Conservation (phyloP, 208 protist species). For the Entamoeba invadens region DNA sequence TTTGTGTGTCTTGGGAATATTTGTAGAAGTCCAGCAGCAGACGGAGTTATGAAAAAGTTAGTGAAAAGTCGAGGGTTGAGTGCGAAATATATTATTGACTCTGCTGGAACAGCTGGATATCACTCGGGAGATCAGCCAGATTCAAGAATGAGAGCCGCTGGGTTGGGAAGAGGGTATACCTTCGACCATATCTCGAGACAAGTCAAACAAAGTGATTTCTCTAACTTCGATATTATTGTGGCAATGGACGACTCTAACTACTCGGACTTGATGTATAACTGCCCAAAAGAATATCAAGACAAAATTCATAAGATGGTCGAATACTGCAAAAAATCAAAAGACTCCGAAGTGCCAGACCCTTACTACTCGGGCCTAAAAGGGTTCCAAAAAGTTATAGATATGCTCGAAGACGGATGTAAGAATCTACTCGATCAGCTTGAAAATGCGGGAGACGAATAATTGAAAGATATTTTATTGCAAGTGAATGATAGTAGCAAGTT, state of each 20-base stretch:
- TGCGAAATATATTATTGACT: background rate
- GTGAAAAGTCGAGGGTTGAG: background rate
- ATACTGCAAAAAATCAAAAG: background rate
- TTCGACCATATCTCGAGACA: background rate
- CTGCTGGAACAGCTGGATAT: background rate
- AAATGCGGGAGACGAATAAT: no score
- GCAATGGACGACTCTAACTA: background rate
- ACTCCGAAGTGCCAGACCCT: background rate
- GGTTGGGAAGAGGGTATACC: background rate
- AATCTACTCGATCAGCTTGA: background rate
- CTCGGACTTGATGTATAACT: background rate
- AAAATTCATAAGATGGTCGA: background rate
- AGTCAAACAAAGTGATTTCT: background rate
- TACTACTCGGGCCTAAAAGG: background rate
- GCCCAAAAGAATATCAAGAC: background rate
- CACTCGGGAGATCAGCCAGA: background rate
- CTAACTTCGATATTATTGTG: background rate
- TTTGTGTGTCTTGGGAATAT: background rate
- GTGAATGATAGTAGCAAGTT: no score
- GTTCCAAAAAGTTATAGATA: background rate
- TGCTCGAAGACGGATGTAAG: background rate
- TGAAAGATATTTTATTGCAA: no score
- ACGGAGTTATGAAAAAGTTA: background rate
- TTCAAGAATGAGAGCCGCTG: background rate
- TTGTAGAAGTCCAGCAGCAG: background rate